These are phyloP conservation scores for Monilinia polystroma DNA, from an alignment of 2,329 filamentous ascomycete genomes.

Conservation along the genomic window DNA sequence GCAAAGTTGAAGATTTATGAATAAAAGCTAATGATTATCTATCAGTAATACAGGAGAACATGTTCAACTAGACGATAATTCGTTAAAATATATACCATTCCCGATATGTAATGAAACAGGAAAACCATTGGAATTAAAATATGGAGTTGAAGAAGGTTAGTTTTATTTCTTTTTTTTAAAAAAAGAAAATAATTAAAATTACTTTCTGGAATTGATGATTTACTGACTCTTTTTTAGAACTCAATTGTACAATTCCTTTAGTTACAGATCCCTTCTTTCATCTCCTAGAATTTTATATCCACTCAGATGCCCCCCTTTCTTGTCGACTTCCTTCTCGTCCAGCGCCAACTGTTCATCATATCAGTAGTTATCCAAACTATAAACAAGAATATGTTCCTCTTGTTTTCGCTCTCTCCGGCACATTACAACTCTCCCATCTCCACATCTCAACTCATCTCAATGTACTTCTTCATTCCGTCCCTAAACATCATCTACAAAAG, in stretches of 20 bases:
- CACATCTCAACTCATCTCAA: slow-evolving; percentile 90
- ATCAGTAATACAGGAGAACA: slow-evolving; percentile 83
- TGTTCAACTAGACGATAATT: slow-evolving; percentile 75
- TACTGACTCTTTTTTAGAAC: slow-evolving; percentile 49
- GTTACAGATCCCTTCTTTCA: slow-evolving; percentile 81
- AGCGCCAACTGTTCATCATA: slow-evolving; percentile 46
- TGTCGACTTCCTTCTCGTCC: slow-evolving; percentile 87
- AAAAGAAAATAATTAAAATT: neutral
- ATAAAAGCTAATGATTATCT: neutral
- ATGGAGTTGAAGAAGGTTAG: slow-evolving; percentile 64
- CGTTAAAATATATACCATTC: slow-evolving; percentile 91
- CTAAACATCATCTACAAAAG: slow-evolving; percentile 60
- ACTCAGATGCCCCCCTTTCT: slow-evolving; percentile 88
- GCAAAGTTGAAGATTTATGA: neutral
- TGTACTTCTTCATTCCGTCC: slow-evolving; percentile 70
- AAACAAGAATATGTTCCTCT: slow-evolving; percentile 71
- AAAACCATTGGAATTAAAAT: slow-evolving; percentile 78
- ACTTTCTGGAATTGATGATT: neutral
- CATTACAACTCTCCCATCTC: slow-evolving; percentile 82
- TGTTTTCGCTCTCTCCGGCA: slow-evolving; percentile 85
- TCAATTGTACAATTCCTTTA: slow-evolving; percentile 80
- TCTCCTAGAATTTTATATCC: slow-evolving; percentile 94
- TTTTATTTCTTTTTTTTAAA: neutral
- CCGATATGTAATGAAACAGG: slow-evolving; percentile 85
- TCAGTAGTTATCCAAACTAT: slow-evolving; percentile 44